phyloP scores from a whole-genome alignment of 495 filamentous ascomycete species.

The Penicillium lividum region DNA sequence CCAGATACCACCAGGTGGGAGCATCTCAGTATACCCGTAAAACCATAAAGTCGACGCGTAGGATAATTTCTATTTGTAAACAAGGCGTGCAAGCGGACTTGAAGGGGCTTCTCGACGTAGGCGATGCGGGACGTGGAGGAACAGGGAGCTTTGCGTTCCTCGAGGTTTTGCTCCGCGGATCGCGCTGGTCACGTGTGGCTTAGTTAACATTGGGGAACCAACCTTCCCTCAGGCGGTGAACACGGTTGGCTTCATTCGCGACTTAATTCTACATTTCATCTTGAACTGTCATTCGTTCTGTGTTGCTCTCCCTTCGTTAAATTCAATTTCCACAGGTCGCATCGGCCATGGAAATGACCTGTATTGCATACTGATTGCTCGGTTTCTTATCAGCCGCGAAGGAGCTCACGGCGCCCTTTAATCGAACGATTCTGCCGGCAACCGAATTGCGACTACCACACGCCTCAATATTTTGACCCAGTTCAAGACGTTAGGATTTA shows the following conservation, averaged over 20 bases:
- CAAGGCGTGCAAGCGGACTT: conserved; percentile 12
- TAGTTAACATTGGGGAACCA: conserved; percentile 1
- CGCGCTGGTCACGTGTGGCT: conserved; percentile 22
- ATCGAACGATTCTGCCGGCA: conserved; percentile 6
- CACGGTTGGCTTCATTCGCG: not conserved
- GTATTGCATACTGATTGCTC: not conserved
- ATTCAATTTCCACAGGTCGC: not conserved
- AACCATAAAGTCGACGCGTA: conserved; percentile 27
- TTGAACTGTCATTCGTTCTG: not conserved
- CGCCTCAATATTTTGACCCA: not conserved
- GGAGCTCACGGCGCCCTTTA: not conserved
- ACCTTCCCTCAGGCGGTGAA: not conserved
- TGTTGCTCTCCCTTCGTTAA: not conserved
- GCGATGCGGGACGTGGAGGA: conserved; percentile 2
- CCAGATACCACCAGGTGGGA: conserved; percentile 42
- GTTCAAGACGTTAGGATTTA: not conserved
- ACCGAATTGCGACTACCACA: not conserved
- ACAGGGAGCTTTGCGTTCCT: conserved; percentile 25
- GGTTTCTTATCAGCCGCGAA: not conserved
- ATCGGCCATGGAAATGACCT: not conserved
- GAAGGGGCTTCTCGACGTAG: conserved; percentile 3
- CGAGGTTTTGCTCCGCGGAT: conserved; percentile 34
- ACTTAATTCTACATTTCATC: conserved; percentile 1
- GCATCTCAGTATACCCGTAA: conserved; percentile 42
- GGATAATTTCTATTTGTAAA: conserved; percentile 8